Evolutionary conservation across 2,329 filamentous ascomycete genomes (phyloP).

Genomic region (Coniella lustricola): DNA sequence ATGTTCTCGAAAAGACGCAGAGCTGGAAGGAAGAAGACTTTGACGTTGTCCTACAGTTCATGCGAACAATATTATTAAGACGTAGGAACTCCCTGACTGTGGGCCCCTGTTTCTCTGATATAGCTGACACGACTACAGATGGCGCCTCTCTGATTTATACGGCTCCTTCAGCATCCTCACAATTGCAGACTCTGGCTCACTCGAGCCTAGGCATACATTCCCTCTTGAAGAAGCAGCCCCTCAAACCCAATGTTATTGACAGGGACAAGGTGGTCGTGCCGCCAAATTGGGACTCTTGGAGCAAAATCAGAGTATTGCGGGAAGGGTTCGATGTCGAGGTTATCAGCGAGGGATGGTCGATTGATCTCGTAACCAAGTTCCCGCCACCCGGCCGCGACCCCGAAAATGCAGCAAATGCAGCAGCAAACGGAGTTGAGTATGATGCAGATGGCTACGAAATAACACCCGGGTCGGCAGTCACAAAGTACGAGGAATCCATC

Average conservation of each 20-base stretch:
- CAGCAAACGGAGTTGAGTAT: constrained; percentile 19
- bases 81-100: constrained; percentile 44
- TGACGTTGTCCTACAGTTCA: constrained; percentile 87
- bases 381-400: constrained; percentile 25
- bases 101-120: constrained; percentile 3
- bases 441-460: constrained; percentile 22
- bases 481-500: constrained; percentile 72
- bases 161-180: constrained; percentile 66
- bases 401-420: constrained; percentile 18
- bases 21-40: constrained; percentile 96
- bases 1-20: constrained; percentile 79
- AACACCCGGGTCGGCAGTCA: constrained; percentile 55
- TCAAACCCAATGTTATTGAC: constrained; percentile 89
- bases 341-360: constrained; percentile 76
- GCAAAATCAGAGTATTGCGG: constrained; percentile 86
- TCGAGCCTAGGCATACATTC: constrained; percentile 82
- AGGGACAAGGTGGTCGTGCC: constrained; percentile 91
- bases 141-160: constrained; percentile 82
- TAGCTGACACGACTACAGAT: constrained; percentile 44
- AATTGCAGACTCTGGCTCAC: constrained; percentile 73
- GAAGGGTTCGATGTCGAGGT: constrained; percentile 90
- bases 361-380: constrained; percentile 63
- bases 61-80: constrained; percentile 83
- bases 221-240: constrained; percentile 66
- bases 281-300: constrained; percentile 97